Percentiles rank a stretch among this genome's conserved stretches.
These are phyloP conservation scores for Trypanosoma vivax DNA, from an alignment of 208 protist species.

Conservation along the genomic window DNA sequence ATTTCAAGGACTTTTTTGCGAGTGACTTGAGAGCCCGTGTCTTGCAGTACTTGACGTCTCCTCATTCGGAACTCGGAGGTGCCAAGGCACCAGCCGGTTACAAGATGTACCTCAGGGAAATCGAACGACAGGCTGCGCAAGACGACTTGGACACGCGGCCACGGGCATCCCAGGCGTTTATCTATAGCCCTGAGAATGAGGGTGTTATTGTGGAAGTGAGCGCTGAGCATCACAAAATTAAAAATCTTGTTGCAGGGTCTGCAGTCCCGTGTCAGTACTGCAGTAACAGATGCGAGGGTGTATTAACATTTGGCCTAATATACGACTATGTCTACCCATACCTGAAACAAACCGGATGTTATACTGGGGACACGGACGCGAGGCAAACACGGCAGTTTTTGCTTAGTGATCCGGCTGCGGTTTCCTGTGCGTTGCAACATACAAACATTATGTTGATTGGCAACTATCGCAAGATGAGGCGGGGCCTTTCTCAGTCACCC, in stretches of 20 bases:
- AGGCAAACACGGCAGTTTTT: background rate
- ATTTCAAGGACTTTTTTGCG: slow-evolving; percentile 89
- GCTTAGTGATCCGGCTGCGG: slow-evolving; percentile 27
- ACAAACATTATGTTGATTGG: slow-evolving; percentile 80
- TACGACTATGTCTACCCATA: slow-evolving; percentile 72
- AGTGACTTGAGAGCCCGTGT: slow-evolving; percentile 69
- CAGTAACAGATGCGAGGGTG: slow-evolving; percentile 54
- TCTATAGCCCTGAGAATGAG: slow-evolving; percentile 48
- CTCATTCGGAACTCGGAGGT: slow-evolving; percentile 6
- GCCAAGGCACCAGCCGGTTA: slow-evolving; percentile 5
- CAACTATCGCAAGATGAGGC: slow-evolving; percentile 80
- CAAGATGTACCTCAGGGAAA: slow-evolving; percentile 7
- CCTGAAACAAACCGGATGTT: slow-evolving; percentile 37
- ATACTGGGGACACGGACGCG: background rate
- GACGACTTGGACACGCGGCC: slow-evolving; percentile 12
- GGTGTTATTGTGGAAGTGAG: slow-evolving; percentile 62
- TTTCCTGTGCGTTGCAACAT: slow-evolving; percentile 45
- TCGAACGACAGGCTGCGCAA: slow-evolving; percentile 20
- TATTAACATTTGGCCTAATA: slow-evolving; percentile 70
- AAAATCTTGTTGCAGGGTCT: slow-evolving; percentile 37
- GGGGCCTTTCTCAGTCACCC: slow-evolving; percentile 82
- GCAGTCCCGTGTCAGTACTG: slow-evolving; percentile 49
- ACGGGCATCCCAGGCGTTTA: slow-evolving; percentile 39
- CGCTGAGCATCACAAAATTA: slow-evolving; percentile 49
- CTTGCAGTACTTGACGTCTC: slow-evolving; percentile 41